These are phyloP conservation scores for Vaccinium corymbosum DNA, from an alignment of 148 eudicot genomes.

Conservation along the genomic window DNA sequence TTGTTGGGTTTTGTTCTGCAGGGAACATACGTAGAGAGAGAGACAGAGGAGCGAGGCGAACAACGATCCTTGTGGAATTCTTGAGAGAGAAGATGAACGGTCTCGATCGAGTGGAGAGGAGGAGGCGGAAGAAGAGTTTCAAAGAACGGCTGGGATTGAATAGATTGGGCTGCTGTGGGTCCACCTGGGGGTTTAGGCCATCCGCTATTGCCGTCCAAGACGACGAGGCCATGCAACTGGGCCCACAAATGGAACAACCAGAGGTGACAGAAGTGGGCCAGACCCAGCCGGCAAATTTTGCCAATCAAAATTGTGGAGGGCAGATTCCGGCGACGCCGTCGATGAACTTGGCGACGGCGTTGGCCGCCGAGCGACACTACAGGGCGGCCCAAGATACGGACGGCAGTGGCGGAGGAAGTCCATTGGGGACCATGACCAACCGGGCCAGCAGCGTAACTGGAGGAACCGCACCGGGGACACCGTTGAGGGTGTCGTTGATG, in stretches of 20 bases:
- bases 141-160: conserved; percentile 65
- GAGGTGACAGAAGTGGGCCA: conserved; percentile 4
- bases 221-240: conserved; percentile 21
- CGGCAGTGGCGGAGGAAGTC: conserved; percentile 14
- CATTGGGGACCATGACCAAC: not conserved
- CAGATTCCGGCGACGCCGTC: conserved; percentile 22
- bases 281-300: not conserved
- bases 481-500: conserved; percentile 73
- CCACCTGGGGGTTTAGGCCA: conserved; percentile 38
- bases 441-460: conserved; percentile 2
- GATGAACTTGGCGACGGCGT: conserved; percentile 67
- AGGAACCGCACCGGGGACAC: conserved; percentile 32
- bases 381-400: conserved; percentile 34
- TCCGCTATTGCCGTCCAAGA: conserved; percentile 19
- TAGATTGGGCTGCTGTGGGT: conserved; percentile 55
- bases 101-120: conserved; percentile 36
- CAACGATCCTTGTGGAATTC: conserved; percentile 49
- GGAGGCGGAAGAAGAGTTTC: conserved; percentile 37
- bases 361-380: conserved; percentile 63
- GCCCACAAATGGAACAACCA: not conserved
- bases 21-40: conserved; percentile 15
- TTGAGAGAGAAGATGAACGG: conserved; percentile 65
- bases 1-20: conserved; percentile 28
- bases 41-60: conserved; percentile 28
- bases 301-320: conserved; percentile 21